Conservation (phyloP, 768 basidiomycete species). For the Russula earlei region DNA sequence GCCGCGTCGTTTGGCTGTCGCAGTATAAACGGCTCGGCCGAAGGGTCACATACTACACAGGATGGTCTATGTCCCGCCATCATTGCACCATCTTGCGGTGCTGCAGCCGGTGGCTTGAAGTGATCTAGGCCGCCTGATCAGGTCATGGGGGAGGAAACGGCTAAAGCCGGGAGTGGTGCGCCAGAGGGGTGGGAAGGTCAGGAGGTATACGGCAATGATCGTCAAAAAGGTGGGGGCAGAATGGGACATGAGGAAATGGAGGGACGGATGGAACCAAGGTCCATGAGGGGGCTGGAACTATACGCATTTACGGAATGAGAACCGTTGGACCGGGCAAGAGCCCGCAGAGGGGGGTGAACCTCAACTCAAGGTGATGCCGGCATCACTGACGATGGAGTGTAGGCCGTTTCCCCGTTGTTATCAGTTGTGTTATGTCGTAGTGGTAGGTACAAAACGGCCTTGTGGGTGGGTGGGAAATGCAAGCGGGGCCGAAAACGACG, state of each 20-base stretch:
- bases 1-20: neutral
- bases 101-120: neutral
- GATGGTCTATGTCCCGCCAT: too few species aligned
- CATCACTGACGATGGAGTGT: neutral
- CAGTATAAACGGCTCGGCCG: too few species aligned
- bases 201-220: slow-evolving; percentile 3
- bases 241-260: slow-evolving; percentile 1
- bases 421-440: neutral
- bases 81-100: neutral
- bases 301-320: slow-evolving; percentile 7
- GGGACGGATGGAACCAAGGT: slow-evolving; percentile 3
- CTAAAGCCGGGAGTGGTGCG: neutral
- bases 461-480: too few species aligned
- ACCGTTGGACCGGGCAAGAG: neutral
- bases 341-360: too few species aligned
- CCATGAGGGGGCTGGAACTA: slow-evolving; percentile 12
- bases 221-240: slow-evolving; percentile 2
- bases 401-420: neutral
- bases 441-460: too few species aligned
- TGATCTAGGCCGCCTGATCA: slow-evolving; percentile 1
- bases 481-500: neutral
- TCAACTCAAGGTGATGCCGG: too few species aligned
- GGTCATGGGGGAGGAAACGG: slow-evolving; percentile 4
- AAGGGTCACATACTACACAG: neutral
- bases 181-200: slow-evolving; percentile 6